Evolutionary conservation across 352 stramenopile genomes (phyloP).

Genomic region (Phytophthora idaei): DNA sequence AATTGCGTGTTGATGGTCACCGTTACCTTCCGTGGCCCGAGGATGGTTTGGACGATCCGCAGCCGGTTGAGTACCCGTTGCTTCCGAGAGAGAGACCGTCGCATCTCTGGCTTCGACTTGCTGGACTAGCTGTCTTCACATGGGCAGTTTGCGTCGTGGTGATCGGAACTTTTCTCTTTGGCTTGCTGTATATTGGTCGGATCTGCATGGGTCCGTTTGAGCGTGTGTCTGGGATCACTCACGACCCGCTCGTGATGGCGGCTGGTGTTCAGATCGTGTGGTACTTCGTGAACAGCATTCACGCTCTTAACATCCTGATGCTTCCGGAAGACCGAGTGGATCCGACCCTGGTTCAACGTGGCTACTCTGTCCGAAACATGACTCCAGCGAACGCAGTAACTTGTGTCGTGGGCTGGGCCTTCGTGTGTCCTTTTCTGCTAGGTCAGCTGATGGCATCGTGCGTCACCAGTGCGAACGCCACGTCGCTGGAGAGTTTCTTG

Average conservation of each 20-base stretch:
- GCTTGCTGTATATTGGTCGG: slow-evolving; percentile 69
- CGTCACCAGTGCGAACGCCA: slow-evolving; percentile 51
- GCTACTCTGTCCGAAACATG: slow-evolving; percentile 77
- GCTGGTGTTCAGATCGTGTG: slow-evolving; percentile 78
- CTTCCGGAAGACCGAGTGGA: slow-evolving; percentile 71
- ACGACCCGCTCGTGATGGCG: slow-evolving; percentile 79
- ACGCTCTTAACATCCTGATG: slow-evolving; percentile 62
- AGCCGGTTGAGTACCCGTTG: slow-evolving; percentile 75
- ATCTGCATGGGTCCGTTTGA: slow-evolving; percentile 76
- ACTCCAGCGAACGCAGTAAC: slow-evolving; percentile 53
- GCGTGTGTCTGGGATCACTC: slow-evolving; percentile 64
- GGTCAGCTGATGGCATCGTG: slow-evolving; percentile 64
- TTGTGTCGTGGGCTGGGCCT: slow-evolving; percentile 67
- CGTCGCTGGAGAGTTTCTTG: slow-evolving; percentile 69
- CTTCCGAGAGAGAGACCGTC: slow-evolving; percentile 58
- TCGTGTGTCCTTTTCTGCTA: slow-evolving; percentile 74
- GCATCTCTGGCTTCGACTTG: slow-evolving; percentile 59
- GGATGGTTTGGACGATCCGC: slow-evolving; percentile 74
- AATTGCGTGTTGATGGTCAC: slow-evolving; percentile 71
- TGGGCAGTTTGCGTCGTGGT: slow-evolving; percentile 68
- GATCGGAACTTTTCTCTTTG: slow-evolving; percentile 70
- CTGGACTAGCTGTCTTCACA: slow-evolving; percentile 53
- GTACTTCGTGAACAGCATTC: slow-evolving; percentile 73
- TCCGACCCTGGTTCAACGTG: slow-evolving; percentile 53
- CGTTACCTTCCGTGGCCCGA: slow-evolving; percentile 87